Evolutionary conservation across 306 rosid species (phyloP), one percentile per base, ranked within the genome.

Genomic region (Vigna mungo): DNA sequence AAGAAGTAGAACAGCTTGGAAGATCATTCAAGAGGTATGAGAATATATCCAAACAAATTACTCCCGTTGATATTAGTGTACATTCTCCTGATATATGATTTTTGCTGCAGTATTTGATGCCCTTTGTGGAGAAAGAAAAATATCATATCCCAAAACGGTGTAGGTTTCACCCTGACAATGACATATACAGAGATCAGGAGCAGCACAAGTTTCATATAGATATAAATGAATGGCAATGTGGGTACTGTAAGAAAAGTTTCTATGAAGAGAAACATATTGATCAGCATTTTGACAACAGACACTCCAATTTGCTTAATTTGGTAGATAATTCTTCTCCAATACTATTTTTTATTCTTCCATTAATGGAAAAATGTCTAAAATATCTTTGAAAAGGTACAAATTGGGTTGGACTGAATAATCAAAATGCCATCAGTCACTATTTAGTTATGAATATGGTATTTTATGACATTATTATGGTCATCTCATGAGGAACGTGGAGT

Each of bases 271-370:
- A 84, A 61, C 68, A 86, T 84, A 91, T 92, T 9, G 97, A 92
- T 82, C 89, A 65, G 79, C 95, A 92, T 85, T 92, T 88, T 55
- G 91, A 92, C 80, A 85, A 88, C 78, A 88, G 92, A 80, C 97
- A 92, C 70, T 81, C 85, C 79, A 83, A 88, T 85, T 85, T 87
- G 74, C 81, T 89, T 71, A 87, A 90, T 78, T 82, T 61, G 90
- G 95, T 90, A 85, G 88, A 48, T 64, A 17, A 30, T 49, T 78
- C 60, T 71, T 78, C 30, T 46, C 65, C 74, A 51, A 49, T 23
- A 71, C 64, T 27, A 58, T 71, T 25, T 41, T 27, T 34, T 65
- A 68, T 80, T 49, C 37, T 76, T 59, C 32, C 48, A 14, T 69
- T 67, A 34, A n/a, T 72, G 64, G 3, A 17, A 44, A 79, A 68